Percentiles rank a stretch among this genome's conserved stretches.
Evolutionary conservation across 2,329 filamentous ascomycete species (phyloP).

Genomic region (Diaporthe amygdali): DNA sequence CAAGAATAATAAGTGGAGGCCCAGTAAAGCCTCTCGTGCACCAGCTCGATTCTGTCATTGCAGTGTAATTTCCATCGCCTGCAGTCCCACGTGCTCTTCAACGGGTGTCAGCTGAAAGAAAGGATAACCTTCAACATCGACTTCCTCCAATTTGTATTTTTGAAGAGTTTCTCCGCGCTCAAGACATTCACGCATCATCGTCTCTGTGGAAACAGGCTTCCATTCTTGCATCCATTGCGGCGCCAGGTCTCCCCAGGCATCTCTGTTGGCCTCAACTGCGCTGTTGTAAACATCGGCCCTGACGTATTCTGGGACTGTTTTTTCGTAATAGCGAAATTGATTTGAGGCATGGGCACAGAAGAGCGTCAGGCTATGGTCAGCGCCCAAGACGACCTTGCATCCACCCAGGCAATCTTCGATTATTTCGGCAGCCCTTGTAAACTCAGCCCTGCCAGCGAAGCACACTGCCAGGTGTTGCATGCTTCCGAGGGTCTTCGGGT

Average conservation of each 20-base stretch:
- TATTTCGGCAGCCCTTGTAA: neutral
- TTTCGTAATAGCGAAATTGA: neutral
- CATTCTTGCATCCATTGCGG: conserved; percentile 16
- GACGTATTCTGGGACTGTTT: neutral
- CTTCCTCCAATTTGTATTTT: neutral
- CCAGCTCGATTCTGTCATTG: neutral
- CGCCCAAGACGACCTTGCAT: neutral
- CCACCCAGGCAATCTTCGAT: neutral
- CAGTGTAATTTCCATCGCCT: neutral
- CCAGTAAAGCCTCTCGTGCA: too few relatives aligned
- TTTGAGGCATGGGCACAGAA: neutral
- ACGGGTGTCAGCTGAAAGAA: neutral
- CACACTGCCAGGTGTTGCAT: too few relatives aligned
- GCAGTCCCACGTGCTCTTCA: neutral
- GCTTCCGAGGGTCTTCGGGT: neutral
- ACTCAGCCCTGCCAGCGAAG: neutral
- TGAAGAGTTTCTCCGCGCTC: neutral
- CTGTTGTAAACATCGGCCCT: neutral
- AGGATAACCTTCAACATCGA: neutral
- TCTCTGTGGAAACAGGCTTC: neutral
- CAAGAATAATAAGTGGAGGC: too few relatives aligned
- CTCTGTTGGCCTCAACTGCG: neutral
- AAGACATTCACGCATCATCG: neutral
- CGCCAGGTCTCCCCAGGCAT: neutral
- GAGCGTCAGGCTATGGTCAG: neutral